Conservation (phyloP, 1,139 yeast species). For the Scheffersomyces stambukii region DNA sequence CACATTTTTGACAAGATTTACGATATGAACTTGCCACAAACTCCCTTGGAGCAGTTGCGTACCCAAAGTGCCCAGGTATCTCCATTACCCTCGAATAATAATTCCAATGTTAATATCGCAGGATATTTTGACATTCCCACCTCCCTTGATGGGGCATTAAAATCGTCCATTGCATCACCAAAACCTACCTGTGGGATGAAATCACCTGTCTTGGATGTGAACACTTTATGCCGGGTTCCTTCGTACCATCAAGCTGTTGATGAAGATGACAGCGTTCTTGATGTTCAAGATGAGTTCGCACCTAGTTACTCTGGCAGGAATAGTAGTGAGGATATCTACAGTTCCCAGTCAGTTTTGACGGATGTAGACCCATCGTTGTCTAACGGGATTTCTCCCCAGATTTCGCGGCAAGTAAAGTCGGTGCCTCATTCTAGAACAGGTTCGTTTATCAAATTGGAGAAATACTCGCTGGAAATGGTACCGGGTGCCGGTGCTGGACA, state of each 20-base stretch:
- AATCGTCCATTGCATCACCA: too few species aligned
- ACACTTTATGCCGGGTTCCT: slow-evolving; percentile 16
- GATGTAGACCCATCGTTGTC: slow-evolving; percentile 3
- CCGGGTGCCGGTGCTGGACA: too few species aligned
- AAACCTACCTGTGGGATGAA: too few species aligned
- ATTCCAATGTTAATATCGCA: slow-evolving; percentile 16
- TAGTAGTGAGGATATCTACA: slow-evolving; percentile 5
- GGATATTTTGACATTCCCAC: slow-evolving; percentile 27
- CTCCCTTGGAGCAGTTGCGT: slow-evolving; percentile 38
- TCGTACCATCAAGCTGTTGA: slow-evolving; percentile 22
- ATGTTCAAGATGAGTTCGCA: slow-evolving; percentile 16
- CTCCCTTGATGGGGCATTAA: slow-evolving; percentile 7
- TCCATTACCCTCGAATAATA: slow-evolving; percentile 16
- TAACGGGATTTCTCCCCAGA: slow-evolving; percentile 4
- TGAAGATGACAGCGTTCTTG: slow-evolving; percentile 16
- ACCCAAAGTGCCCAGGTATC: slow-evolving; percentile 17
- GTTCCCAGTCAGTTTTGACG: slow-evolving; percentile 1
- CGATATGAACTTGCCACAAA: slow-evolving; percentile 32
- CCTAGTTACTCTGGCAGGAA: slow-evolving; percentile 15
- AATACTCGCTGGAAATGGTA: too few species aligned
- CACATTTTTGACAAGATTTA: slow-evolving; percentile 34
- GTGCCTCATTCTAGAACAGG: slow-evolving; percentile 6
- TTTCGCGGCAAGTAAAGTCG: slow-evolving; percentile 7
- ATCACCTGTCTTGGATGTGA: slow-evolving; percentile 9
- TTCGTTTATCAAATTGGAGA: slow-evolving; percentile 6